Conservation (phyloP, 2,329 filamentous ascomycete genomes). For the Fusarium miscanthi region DNA sequence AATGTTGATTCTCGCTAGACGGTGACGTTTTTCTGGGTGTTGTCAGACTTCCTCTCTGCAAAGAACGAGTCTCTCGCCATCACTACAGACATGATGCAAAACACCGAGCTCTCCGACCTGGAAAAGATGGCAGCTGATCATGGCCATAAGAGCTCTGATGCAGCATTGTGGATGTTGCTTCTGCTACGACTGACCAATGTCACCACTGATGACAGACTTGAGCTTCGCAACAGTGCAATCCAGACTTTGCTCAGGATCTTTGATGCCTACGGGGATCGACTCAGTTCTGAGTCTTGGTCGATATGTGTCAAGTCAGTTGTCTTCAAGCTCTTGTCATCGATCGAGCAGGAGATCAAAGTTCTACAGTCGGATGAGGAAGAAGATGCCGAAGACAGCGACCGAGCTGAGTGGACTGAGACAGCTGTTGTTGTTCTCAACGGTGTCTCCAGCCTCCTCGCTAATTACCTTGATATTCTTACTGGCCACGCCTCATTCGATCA, state of each 20-base stretch:
- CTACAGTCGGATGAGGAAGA: slow-evolving; percentile 53
- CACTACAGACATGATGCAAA: slow-evolving; percentile 65
- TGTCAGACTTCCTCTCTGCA: slow-evolving; percentile 84
- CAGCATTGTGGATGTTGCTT: slow-evolving; percentile 82
- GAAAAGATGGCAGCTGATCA: slow-evolving; percentile 68
- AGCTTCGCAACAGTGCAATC: slow-evolving; percentile 86
- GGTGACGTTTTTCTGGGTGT: slow-evolving; percentile 94
- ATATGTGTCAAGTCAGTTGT: slow-evolving; percentile 84
- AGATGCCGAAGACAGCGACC: slow-evolving; percentile 55
- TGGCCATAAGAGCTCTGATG: slow-evolving; percentile 70
- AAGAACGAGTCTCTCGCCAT: slow-evolving; percentile 69
- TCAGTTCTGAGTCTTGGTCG: slow-evolving; percentile 83
- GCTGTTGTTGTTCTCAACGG: slow-evolving; percentile 79
- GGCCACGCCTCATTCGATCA: slow-evolving; percentile 73
- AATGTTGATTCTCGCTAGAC: slow-evolving; percentile 62
- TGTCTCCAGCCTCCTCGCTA: slow-evolving; percentile 77
- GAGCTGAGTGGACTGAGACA: slow-evolving; percentile 76
- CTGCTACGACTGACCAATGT: slow-evolving; percentile 77
- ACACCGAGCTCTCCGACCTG: slow-evolving; percentile 63
- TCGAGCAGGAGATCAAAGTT: slow-evolving; percentile 66
- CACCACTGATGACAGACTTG: slow-evolving; percentile 76
- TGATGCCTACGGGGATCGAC: slow-evolving; percentile 86
- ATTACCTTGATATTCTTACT: slow-evolving; percentile 79
- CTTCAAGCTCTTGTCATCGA: slow-evolving; percentile 78
- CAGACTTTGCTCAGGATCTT: slow-evolving; percentile 93